Conservation (phyloP, 495 filamentous ascomycete genomes). For the Penicillium argentinense region DNA sequence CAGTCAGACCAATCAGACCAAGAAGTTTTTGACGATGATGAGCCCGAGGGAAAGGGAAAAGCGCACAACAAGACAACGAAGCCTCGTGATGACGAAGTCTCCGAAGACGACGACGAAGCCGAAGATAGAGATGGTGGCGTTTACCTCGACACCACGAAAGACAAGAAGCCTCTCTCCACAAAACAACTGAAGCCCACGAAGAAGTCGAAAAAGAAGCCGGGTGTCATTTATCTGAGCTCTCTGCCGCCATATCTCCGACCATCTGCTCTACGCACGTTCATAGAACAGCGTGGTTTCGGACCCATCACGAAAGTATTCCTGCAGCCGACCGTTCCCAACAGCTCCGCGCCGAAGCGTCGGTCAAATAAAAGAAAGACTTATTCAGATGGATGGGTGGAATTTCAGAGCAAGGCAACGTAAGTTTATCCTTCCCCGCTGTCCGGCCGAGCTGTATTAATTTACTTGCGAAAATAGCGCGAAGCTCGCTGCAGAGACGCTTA, state of each 20-base stretch:
- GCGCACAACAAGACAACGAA: conserved; percentile 7
- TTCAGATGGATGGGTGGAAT: conserved; percentile 95
- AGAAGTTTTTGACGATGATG: conserved; percentile 36
- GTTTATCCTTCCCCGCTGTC: conserved; percentile 76
- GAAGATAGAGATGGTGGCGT: conserved; percentile 24
- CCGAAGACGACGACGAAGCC: conserved; percentile 24
- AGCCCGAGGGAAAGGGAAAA: conserved; percentile 10
- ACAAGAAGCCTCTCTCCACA: conserved; percentile 14
- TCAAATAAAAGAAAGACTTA: conserved; percentile 87
- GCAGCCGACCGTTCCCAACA: conserved; percentile 70
- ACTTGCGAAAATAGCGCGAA: conserved; percentile 57
- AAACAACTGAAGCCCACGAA: conserved; percentile 27
- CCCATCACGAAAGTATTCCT: conserved; percentile 85
- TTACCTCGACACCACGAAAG: conserved; percentile 20
- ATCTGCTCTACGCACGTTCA: conserved; percentile 69
- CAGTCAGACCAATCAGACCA: conserved; percentile 29
- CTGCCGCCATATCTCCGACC: conserved; percentile 96
- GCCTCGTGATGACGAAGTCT: conserved; percentile 10
- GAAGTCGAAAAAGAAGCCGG: conserved; percentile 17
- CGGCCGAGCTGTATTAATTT: conserved; percentile 35
- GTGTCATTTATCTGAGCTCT: conserved; percentile 80
- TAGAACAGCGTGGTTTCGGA: conserved; percentile 67
- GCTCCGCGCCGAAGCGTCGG: conserved; percentile 58
- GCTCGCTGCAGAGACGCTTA: conserved; percentile 27
- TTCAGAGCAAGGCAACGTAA: conserved; percentile 78